Conservation (phyloP, 305 asterid species). For the Euphrasia arctica region DNA sequence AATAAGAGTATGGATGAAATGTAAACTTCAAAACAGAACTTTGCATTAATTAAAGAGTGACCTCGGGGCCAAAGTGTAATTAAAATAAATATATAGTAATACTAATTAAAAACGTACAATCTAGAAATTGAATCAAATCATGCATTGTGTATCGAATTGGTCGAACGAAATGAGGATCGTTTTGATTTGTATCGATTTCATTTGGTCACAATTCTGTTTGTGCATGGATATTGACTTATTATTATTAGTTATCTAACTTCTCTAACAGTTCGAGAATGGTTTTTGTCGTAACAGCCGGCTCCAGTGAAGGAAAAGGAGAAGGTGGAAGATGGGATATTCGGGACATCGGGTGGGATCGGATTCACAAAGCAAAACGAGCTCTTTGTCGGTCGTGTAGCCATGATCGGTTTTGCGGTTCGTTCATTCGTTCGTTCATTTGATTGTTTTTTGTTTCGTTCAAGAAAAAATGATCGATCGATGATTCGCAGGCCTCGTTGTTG, state of each 20-base stretch:
- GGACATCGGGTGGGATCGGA: constrained; percentile 97
- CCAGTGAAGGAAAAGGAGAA: constrained; percentile 51
- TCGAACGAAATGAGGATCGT: too few relatives aligned
- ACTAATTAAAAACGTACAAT: too few relatives aligned
- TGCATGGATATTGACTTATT: too few relatives aligned
- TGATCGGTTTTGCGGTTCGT: constrained; percentile 96
- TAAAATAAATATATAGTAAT: too few relatives aligned
- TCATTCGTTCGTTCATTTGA: neutral
- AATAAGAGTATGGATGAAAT: too few relatives aligned
- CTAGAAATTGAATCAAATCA: too few relatives aligned
- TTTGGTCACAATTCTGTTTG: too few relatives aligned
- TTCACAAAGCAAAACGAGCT: constrained; percentile 94
- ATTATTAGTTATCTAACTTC: too few relatives aligned
- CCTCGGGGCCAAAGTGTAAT: too few relatives aligned
- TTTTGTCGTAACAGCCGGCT: constrained; percentile 24
- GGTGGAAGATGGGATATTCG: constrained; percentile 94
- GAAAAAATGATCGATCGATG: neutral
- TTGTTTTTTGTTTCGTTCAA: neutral
- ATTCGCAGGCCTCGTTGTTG: constrained; percentile 65
- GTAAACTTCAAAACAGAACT: neutral
- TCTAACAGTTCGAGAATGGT: neutral
- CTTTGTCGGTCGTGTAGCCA: constrained; percentile 97
- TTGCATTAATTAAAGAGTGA: neutral
- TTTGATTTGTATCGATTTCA: too few relatives aligned
- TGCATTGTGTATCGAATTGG: too few relatives aligned